Conservation (phyloP, 495 filamentous ascomycete species). For the Daldinia vernicosa region DNA sequence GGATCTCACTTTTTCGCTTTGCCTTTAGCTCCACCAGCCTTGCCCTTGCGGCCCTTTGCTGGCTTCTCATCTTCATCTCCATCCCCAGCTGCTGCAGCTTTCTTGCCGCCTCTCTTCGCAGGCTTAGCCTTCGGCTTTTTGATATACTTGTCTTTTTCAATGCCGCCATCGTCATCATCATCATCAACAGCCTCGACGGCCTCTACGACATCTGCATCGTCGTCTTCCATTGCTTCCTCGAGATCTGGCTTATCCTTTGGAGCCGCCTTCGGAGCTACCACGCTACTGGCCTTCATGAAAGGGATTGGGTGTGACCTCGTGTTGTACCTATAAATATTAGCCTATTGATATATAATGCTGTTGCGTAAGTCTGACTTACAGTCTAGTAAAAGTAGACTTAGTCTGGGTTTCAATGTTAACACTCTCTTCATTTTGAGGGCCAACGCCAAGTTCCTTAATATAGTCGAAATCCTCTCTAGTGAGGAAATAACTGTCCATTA, state of each 20-base stretch:
- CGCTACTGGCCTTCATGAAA: slow-evolving; percentile 90
- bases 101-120: slow-evolving; percentile 62
- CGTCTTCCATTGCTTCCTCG: slow-evolving; percentile 94
- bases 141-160: slow-evolving; percentile 96
- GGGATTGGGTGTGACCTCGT: slow-evolving; percentile 85
- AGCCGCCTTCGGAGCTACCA: slow-evolving; percentile 73
- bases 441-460: slow-evolving; percentile 90
- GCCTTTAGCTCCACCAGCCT: slow-evolving; percentile 51
- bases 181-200: slow-evolving; percentile 60
- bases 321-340: slow-evolving; percentile 74
- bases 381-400: slow-evolving; percentile 86
- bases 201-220: slow-evolving; percentile 73
- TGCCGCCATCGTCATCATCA: slow-evolving; percentile 74
- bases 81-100: slow-evolving; percentile 62
- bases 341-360: neutral
- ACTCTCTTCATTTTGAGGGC: slow-evolving; percentile 75
- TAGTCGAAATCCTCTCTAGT: slow-evolving; percentile 94
- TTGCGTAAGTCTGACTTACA: slow-evolving; percentile 58
- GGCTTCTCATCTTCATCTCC: slow-evolving; percentile 60
- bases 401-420: slow-evolving; percentile 85
- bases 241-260: slow-evolving; percentile 87
- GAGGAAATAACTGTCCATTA: slow-evolving; percentile 98
- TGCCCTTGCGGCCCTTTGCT: slow-evolving; percentile 60
- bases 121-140: slow-evolving; percentile 78
- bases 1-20: slow-evolving; percentile 48